These are phyloP conservation scores for Dalechampia spathulata DNA, from an alignment of 441 rosid species.

Conservation along the genomic window DNA sequence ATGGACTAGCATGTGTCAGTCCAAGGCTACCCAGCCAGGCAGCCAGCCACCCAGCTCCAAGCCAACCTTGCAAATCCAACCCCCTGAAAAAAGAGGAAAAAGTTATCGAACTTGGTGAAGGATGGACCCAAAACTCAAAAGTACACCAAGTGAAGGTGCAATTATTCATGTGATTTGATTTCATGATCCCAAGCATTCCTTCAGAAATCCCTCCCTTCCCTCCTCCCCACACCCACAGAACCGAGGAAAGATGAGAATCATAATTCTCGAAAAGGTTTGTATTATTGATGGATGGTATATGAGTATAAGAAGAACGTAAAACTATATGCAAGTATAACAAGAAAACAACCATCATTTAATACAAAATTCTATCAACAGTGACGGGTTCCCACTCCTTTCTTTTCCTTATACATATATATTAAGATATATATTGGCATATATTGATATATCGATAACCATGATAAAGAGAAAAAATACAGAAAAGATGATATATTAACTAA, in stretches of 20 bases:
- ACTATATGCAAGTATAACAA: background rate
- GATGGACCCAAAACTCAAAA: slow-evolving; percentile 69
- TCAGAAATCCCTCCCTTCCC: slow-evolving; percentile 6
- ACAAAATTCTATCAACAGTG: slow-evolving; percentile 21
- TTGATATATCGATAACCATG: no score
- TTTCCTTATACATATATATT: no score
- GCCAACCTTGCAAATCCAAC: no score
- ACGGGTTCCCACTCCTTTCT: slow-evolving; percentile 23
- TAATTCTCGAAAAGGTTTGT: no score
- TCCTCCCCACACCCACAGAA: slow-evolving; percentile 7
- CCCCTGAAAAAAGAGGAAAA: no score
- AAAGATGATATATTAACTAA: background rate
- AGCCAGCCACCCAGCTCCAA: slow-evolving; percentile 16
- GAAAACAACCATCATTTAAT: background rate
- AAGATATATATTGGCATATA: no score
- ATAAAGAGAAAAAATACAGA: background rate
- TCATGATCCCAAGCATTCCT: slow-evolving; percentile 35
- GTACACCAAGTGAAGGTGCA: slow-evolving; percentile 56
- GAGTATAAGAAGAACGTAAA: no score
- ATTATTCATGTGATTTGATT: slow-evolving; percentile 71
- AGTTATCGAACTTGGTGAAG: slow-evolving; percentile 26
- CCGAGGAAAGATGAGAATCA: background rate
- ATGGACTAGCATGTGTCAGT: slow-evolving; percentile 46
- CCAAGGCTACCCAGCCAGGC: no score
- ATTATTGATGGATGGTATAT: no score